Base-by-base conservation (phyloP, 257 asterid species). In the Capsicum chinense region DNA sequence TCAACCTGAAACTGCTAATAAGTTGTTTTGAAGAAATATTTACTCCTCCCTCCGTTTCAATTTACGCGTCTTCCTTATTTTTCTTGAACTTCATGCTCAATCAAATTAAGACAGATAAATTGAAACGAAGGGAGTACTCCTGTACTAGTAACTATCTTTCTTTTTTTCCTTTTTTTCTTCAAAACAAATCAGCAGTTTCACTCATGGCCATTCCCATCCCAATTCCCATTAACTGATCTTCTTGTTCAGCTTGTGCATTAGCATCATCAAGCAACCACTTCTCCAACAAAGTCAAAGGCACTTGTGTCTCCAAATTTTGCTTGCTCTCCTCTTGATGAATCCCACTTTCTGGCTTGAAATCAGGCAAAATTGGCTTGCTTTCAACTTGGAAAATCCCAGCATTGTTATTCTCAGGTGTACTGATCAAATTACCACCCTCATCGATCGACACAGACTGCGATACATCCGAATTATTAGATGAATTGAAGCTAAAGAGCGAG, bases 191-290 rank as follows among this genome's bases (percentile, higher is more conserved):
- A 88, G 93, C 91, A 92, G 95, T 92, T 86, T 81, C 97, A 70
- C 87, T 90, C 58, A 92, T 79, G 10, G 92, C 84, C 90, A 92
- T 86, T 82, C 90, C 91, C 90, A 92, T 89, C 84, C 62, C 82
- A 15, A 80, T 70, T 64, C 84, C 76, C 79, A 82, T 82, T 50
- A 83, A 54, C 9, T 92, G 88, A 84, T 92, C 94, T 84, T 84
- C 94, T n/a, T 90, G 93, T 7, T 37, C 78, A 82, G 91, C 92
- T 78, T 91, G 94, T 56, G 57, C 87, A 73, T 87, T 89, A 4
- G 92, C 90, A 82, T 93, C 98, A 79, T 92, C 98, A 81, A 93
- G 88, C 19, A 95, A 88, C 98, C 98, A 95, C 63, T 93, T 93
- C 93, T 95, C 98, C 80, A 95, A 87, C 84, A 90, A 85, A 57